Base-by-base conservation (phyloP, 148 eudicot genomes). In the Chenopodium quinoa region DNA sequence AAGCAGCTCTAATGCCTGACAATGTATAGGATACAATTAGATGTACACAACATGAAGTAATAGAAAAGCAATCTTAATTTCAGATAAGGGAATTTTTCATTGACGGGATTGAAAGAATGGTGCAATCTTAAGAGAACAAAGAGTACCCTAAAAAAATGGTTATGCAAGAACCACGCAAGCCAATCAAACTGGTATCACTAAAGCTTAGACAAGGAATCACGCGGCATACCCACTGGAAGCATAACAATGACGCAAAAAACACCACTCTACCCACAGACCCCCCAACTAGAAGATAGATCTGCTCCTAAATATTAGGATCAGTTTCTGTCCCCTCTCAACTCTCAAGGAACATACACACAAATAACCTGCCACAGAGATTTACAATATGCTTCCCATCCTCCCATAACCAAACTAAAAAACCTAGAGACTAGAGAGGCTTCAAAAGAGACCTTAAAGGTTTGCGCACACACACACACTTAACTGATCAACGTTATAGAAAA, bases 1-100 rank as follows among this genome's bases (percentile, higher is more conserved):
- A 80, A 96, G 98, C 86, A 96, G 86, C 82, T 91, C 97, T 77
- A 96, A 81, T 44, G 89, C 99, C 99, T 96, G 85, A 71, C 77
- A 77, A 71, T 50, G 32, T 11, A 68, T 72, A 44, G 13, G 62
- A 72, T 32, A 63, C 63, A 64, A 25, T 78, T 37, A 79, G 74
- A 40, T 76, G 29, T 66, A 58, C 73, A 60, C 20, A 68, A 31
- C 77, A 81, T 12, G 17, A 27, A 29, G 31, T 4, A 2, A 29
- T 48, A 54, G 37, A 47, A 80, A 78, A 16, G 22, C 66, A 1
- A 19, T 76, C 76, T 75, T 9, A 19, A 14, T 17, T 37, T 25
- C 52, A 47, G 19, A 73, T 44, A 70, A 22, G 34, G 37, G 4
- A 64, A 25, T 12, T 29, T 47, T 20, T 17, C 37, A 10, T 52